phyloP scores from a whole-genome alignment of 2,329 filamentous ascomycete genomes.

The Aspergillus fumigatiaffinis region DNA sequence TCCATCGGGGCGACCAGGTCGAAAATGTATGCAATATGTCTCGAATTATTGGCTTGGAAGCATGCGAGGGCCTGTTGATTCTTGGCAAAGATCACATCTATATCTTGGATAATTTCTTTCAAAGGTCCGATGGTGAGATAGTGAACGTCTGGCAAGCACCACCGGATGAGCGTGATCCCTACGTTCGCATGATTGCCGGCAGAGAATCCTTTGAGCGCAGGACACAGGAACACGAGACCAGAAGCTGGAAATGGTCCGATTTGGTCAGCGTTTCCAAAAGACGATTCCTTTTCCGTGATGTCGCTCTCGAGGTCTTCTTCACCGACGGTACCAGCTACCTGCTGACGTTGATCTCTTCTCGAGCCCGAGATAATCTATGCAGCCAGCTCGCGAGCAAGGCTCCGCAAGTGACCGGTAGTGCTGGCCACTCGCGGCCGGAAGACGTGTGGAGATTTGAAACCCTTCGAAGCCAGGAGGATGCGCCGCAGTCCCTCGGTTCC shows the following conservation, averaged over 20 bases:
- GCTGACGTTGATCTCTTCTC: slow-evolving; percentile 73
- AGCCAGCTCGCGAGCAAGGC: slow-evolving; percentile 72
- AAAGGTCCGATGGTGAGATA: slow-evolving; percentile 90
- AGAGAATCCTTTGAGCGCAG: slow-evolving; percentile 61
- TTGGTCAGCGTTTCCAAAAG: slow-evolving; percentile 94
- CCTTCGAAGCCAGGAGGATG: slow-evolving; percentile 64
- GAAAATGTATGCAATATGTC: slow-evolving; percentile 95
- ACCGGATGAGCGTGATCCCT: slow-evolving; percentile 86
- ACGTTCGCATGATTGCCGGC: slow-evolving; percentile 87
- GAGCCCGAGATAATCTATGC: slow-evolving; percentile 74
- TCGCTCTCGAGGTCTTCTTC: slow-evolving; percentile 96
- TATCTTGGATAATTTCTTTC: slow-evolving; percentile 94
- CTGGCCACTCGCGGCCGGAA: slow-evolving; percentile 70
- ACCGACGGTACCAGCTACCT: slow-evolving; percentile 94
- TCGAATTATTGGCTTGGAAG: slow-evolving; percentile 87
- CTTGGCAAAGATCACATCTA: slow-evolving; percentile 90
- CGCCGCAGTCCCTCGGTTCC: slow-evolving; percentile 68
- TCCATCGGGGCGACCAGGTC: slow-evolving; percentile 86
- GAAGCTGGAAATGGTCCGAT: slow-evolving; percentile 91
- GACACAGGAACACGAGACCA: slow-evolving; percentile 70
- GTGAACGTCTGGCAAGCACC: slow-evolving; percentile 95
- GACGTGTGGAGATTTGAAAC: slow-evolving; percentile 90
- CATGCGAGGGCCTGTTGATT: slow-evolving; percentile 88
- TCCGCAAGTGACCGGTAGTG: slow-evolving; percentile 70
- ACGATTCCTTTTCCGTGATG: slow-evolving; percentile 90